phyloP scores from a whole-genome alignment of 1,284 basidiomycete genomes.

The Heterobasidion occidentale region DNA sequence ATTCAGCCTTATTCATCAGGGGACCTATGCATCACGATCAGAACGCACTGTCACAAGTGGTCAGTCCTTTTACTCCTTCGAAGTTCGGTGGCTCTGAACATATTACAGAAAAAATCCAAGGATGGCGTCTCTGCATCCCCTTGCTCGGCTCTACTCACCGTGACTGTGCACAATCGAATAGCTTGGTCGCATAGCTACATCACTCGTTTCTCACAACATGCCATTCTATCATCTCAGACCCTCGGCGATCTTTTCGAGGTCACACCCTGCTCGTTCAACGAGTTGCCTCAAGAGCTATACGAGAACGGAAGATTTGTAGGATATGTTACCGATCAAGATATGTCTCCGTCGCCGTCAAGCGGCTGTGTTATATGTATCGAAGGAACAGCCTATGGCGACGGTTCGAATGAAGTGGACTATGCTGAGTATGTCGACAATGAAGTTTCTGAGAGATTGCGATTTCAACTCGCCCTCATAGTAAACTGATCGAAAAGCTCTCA shows the following conservation, averaged over 20 bases:
- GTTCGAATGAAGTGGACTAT: constrained; percentile 39
- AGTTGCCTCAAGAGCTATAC: constrained; percentile 34
- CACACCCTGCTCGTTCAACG: constrained; percentile 60
- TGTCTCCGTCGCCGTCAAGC: constrained; percentile 9
- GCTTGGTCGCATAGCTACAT: constrained; percentile 53
- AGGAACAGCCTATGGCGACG: constrained; percentile 48
- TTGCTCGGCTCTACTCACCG: constrained; percentile 41
- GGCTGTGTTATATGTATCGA: constrained; percentile 56
- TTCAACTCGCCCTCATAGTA: constrained; percentile 19
- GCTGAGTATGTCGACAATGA: constrained; percentile 39
- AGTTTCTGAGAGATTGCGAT: neutral
- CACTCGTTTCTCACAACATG: constrained; percentile 60
- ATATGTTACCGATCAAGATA: constrained; percentile 19
- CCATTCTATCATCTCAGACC: constrained; percentile 60
- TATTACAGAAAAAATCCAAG: constrained; percentile 23
- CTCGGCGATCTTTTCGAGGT: constrained; percentile 53
- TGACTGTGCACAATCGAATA: constrained; percentile 52
- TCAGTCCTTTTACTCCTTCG: constrained; percentile 18
- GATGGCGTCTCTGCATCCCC: constrained; percentile 12
- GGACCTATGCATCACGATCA: constrained; percentile 56
- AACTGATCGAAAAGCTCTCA: constrained; percentile 37
- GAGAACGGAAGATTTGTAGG: constrained; percentile 27
- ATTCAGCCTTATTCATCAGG: constrained; percentile 54
- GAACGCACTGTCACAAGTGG: constrained; percentile 45
- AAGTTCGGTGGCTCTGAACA: constrained; percentile 6